phyloP scores from a whole-genome alignment of 805 yeast genomes.

The Kuraishia piskuri region DNA sequence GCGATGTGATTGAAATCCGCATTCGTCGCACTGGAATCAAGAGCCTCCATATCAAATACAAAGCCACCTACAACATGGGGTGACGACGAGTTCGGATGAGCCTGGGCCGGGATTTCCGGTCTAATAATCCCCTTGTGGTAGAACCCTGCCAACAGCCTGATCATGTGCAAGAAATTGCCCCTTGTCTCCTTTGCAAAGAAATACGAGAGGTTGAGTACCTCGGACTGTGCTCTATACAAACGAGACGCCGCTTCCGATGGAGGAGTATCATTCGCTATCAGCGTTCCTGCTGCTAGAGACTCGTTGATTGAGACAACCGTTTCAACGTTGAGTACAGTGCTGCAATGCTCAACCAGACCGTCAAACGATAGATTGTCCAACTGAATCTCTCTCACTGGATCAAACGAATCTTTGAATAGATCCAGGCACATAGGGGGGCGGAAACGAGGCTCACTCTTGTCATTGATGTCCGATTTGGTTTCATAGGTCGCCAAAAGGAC shows the following conservation, averaged over 20 bases:
- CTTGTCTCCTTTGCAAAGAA: background rate
- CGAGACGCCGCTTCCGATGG: background rate
- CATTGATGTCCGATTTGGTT: background rate
- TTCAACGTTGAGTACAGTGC: background rate
- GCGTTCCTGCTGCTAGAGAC: background rate
- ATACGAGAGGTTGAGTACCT: background rate
- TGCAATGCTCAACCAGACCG: background rate
- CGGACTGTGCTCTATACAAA: background rate
- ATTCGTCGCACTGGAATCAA: background rate
- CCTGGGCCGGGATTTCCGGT: background rate
- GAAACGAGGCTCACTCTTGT: slow-evolving; percentile 3
- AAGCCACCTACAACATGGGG: background rate
- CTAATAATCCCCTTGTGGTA: background rate
- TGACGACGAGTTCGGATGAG: background rate
- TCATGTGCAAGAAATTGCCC: background rate
- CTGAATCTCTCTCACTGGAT: background rate
- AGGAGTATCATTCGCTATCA: background rate
- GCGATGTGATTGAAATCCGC: background rate
- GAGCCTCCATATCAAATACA: background rate
- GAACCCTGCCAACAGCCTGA: background rate
- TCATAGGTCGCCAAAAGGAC: background rate
- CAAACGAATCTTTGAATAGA: slow-evolving; percentile 1
- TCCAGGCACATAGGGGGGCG: background rate
- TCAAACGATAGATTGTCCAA: background rate
- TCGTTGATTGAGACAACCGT: background rate